These are phyloP conservation scores for Acacia confusa DNA, from an alignment of 306 rosid genomes.

Conservation along the genomic window DNA sequence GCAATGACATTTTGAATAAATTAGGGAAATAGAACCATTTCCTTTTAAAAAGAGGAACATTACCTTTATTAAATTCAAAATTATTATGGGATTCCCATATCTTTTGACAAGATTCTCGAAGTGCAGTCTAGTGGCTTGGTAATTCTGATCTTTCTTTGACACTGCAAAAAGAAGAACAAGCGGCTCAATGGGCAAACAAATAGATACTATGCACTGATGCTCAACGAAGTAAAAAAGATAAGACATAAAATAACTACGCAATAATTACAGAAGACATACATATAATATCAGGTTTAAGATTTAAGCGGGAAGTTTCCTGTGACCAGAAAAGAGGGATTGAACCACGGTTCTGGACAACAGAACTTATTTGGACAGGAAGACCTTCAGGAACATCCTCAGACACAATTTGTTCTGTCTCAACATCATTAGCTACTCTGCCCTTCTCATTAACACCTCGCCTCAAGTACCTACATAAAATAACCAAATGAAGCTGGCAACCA, in stretches of 20 bases:
- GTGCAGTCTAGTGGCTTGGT: slow-evolving; percentile 87
- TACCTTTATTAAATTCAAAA: slow-evolving; percentile 95
- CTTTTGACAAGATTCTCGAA: slow-evolving; percentile 84
- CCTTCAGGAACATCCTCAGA: slow-evolving; percentile 70
- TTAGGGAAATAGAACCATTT: not conserved
- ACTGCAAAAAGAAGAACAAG: slow-evolving; percentile 47
- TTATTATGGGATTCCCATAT: slow-evolving; percentile 95
- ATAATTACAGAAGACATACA: slow-evolving; percentile 46
- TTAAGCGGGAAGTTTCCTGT: slow-evolving; percentile 89
- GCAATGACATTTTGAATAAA: not conserved
- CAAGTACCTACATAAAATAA: slow-evolving; percentile 60
- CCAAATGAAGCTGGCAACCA: slow-evolving; percentile 5
- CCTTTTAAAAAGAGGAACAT: not conserved
- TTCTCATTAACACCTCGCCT: slow-evolving; percentile 93
- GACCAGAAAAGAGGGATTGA: slow-evolving; percentile 99
- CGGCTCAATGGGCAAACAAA: slow-evolving; percentile 29
- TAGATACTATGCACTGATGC: not conserved
- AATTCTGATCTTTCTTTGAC: slow-evolving; percentile 77
- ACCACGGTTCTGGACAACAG: slow-evolving; percentile 91
- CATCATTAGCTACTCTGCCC: slow-evolving; percentile 98
- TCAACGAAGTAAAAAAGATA: slow-evolving; percentile 8
- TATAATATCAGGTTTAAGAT: slow-evolving; percentile 85
- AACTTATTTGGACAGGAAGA: slow-evolving; percentile 68
- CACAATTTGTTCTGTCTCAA: slow-evolving; percentile 93
- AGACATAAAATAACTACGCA: not conserved